Evolutionary conservation across 2,329 filamentous ascomycete genomes (phyloP).

Genomic region (Botrytis tulipae): DNA sequence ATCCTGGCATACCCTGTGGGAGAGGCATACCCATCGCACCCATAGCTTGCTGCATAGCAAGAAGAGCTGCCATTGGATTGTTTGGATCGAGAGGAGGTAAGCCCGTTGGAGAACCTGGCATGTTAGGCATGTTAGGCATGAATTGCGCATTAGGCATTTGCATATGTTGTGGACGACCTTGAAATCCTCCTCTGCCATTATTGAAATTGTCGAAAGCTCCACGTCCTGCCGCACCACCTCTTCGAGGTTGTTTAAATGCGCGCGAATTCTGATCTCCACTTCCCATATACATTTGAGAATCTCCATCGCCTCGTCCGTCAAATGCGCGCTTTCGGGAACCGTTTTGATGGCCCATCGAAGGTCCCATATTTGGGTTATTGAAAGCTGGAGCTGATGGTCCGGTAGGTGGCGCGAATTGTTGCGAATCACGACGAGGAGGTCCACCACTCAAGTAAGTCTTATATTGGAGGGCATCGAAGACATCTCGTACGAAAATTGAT

Average conservation of each 20-base stretch:
- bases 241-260: constrained; percentile 58
- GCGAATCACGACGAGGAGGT: constrained; percentile 40
- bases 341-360: constrained; percentile 30
- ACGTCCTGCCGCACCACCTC: constrained; percentile 46
- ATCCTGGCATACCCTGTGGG: constrained; percentile 42
- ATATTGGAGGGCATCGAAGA: constrained; percentile 63
- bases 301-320: constrained; percentile 49
- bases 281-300: constrained; percentile 37
- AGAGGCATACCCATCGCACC: constrained; percentile 50
- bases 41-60: constrained; percentile 52
- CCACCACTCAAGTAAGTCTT: constrained; percentile 58
- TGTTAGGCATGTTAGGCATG: constrained; percentile 21
- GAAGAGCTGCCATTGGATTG: constrained; percentile 59
- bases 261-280: constrained; percentile 42
- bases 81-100: constrained; percentile 55
- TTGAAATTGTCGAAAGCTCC: constrained; percentile 41
- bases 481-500: constrained; percentile 64
- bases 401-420: constrained; percentile 33
- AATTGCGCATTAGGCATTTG: constrained; percentile 29
- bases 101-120: constrained; percentile 34
- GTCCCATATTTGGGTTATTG: constrained; percentile 30
- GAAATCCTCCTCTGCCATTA: constrained; percentile 37
- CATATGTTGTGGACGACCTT: constrained; percentile 28
- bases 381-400: constrained; percentile 33
- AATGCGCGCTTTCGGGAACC: constrained; percentile 53